These are phyloP conservation scores for Coprinellus aureogranulatus DNA, from an alignment of 768 basidiomycete genomes.

Conservation along the genomic window DNA sequence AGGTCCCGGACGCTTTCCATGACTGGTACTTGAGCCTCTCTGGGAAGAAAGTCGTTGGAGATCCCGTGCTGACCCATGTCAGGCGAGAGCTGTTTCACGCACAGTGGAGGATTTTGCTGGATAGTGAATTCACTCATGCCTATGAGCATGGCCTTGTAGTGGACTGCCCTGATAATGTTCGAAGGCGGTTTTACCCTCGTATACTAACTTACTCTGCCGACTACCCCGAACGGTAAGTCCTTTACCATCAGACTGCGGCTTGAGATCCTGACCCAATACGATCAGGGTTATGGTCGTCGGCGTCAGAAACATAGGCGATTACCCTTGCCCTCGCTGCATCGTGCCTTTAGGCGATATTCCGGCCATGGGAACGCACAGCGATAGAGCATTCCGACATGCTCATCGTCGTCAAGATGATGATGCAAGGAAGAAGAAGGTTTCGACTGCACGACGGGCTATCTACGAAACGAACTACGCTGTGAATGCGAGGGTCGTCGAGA, in stretches of 20 bases:
- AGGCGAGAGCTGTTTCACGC: constrained; percentile 25
- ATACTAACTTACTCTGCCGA: constrained; percentile 36
- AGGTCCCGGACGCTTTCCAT: neutral
- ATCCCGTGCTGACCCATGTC: neutral
- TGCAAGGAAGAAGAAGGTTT: neutral
- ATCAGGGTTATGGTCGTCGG: constrained; percentile 25
- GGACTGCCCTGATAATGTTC: constrained; percentile 26
- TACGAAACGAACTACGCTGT: neutral
- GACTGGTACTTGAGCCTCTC: neutral
- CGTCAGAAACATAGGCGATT: constrained; percentile 15
- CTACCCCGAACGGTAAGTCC: constrained; percentile 40
- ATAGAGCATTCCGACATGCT: neutral
- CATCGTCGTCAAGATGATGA: neutral
- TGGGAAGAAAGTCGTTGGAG: neutral
- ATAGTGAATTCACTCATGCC: constrained; percentile 30
- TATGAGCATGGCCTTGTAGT: constrained; percentile 32
- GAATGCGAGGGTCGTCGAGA: neutral
- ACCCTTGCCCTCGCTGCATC: constrained; percentile 17
- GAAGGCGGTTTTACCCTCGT: constrained; percentile 28
- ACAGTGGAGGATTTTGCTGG: constrained; percentile 28
- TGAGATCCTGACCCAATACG: neutral
- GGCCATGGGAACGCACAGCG: constrained; percentile 6
- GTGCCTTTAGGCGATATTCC: constrained; percentile 8
- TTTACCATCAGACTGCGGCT: neutral
- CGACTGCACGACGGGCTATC: neutral